Conservation (phyloP, 768 basidiomycete species). For the Calocybe cyanea region DNA sequence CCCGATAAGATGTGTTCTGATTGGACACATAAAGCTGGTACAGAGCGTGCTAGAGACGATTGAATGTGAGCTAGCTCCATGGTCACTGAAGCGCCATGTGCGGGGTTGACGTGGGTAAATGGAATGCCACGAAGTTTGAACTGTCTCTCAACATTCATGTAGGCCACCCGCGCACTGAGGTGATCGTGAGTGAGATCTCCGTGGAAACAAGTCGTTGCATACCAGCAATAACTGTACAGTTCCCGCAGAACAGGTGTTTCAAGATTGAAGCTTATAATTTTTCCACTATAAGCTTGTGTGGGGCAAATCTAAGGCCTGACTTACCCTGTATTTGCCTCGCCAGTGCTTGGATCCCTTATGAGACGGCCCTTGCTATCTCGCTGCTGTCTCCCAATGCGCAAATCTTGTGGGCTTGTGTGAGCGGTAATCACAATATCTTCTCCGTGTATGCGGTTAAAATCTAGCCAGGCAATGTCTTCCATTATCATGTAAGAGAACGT, state of each 20-base stretch:
- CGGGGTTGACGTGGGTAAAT: slow-evolving; percentile 69
- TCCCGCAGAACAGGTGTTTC: slow-evolving; percentile 72
- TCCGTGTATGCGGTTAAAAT: slow-evolving; percentile 62
- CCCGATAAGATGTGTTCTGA: slow-evolving; percentile 79
- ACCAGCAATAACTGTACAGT: slow-evolving; percentile 86
- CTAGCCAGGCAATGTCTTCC: slow-evolving; percentile 79
- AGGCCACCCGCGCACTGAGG: slow-evolving; percentile 82
- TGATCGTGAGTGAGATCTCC: background rate
- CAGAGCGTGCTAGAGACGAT: slow-evolving; percentile 70
- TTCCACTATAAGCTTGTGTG: slow-evolving; percentile 3
- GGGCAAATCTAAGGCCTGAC: background rate
- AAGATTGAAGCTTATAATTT: slow-evolving; percentile 54
- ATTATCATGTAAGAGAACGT: slow-evolving; percentile 60
- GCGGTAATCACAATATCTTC: slow-evolving; percentile 27
- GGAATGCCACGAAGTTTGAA: slow-evolving; percentile 80
- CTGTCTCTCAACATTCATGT: slow-evolving; percentile 83
- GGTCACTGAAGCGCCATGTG: slow-evolving; percentile 33
- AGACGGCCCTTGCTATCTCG: slow-evolving; percentile 12
- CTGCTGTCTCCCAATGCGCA: slow-evolving; percentile 20
- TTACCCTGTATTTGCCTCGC: slow-evolving; percentile 16
- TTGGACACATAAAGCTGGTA: slow-evolving; percentile 81
- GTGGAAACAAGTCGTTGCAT: background rate
- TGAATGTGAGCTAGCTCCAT: slow-evolving; percentile 55
- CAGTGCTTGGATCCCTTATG: slow-evolving; percentile 2
- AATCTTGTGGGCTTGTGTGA: slow-evolving; percentile 19